Conservation (phyloP, 2,329 filamentous ascomycete genomes). For the Neofusicoccum sp. region DNA sequence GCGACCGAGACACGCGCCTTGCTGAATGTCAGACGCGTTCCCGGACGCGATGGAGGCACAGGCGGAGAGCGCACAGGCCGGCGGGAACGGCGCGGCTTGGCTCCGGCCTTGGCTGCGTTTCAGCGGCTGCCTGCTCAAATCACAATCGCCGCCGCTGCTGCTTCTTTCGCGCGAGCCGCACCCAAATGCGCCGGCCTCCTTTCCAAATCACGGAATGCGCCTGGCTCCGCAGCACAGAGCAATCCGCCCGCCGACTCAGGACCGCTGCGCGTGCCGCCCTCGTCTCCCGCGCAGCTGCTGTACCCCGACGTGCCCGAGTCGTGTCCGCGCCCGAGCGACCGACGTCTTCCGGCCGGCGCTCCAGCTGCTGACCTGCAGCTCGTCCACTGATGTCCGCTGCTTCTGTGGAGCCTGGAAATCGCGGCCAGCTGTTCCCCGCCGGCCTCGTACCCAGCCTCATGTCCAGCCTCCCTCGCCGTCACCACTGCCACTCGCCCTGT, state of each 20-base stretch:
- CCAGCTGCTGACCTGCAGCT: background rate
- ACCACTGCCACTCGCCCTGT: background rate
- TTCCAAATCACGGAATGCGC: background rate
- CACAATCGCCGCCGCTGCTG: background rate
- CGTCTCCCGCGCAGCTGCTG: background rate
- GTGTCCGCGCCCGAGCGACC: background rate
- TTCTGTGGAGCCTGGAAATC: constrained; percentile 4
- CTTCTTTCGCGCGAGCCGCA: background rate
- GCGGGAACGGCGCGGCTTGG: background rate
- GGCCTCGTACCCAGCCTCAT: constrained; percentile 7
- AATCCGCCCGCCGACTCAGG: background rate
- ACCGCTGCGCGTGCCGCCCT: background rate
- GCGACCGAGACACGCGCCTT: background rate
- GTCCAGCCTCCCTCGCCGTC: background rate
- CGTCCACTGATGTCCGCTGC: constrained; percentile 5
- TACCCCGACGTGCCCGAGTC: background rate
- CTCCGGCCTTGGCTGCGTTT: constrained; percentile 1
- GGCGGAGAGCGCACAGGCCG: constrained; percentile 5
- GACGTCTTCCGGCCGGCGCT: background rate
- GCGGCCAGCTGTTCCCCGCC: background rate
- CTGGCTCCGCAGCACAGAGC: background rate
- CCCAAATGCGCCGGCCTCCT: background rate
- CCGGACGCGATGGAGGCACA: constrained; percentile 1
- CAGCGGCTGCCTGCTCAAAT: constrained; percentile 2
- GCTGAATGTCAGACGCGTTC: constrained; percentile 9